Evolutionary conservation across 2,329 filamentous ascomycete species (phyloP).

Genomic region (Blumeria hordei): DNA sequence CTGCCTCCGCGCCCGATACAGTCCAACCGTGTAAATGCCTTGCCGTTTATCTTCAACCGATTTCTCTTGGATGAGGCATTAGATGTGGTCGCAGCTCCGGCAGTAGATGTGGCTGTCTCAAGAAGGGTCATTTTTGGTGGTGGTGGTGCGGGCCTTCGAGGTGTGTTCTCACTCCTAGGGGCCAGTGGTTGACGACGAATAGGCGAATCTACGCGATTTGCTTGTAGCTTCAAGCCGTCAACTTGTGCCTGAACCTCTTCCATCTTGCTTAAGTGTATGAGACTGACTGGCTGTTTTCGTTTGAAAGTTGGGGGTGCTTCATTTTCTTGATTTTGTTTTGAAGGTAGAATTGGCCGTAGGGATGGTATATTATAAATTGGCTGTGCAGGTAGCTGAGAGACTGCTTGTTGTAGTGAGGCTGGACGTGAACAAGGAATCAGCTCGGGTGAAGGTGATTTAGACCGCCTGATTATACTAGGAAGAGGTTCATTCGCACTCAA

Average conservation of each 20-base stretch:
- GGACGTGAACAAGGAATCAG: conserved; percentile 11
- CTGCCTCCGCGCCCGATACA: conserved; percentile 82
- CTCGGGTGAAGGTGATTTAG: conserved; percentile 8
- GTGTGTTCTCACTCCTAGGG: conserved; percentile 38
- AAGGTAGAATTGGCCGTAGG: conserved; percentile 31
- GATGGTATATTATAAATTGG: conserved; percentile 27
- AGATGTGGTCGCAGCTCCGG: conserved; percentile 52
- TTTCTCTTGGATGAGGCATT: conserved; percentile 49
- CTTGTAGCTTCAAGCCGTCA: conserved; percentile 21
- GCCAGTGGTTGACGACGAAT: conserved; percentile 32
- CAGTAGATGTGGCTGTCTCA: conserved; percentile 69
- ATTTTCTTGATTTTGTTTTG: conserved; percentile 63
- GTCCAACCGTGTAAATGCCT: conserved; percentile 71
- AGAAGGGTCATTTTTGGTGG: conserved; percentile 92
- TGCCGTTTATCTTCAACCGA: conserved; percentile 71
- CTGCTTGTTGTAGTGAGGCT: conserved; percentile 22
- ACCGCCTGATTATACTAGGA: conserved; percentile 10
- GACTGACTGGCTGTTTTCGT: conserved; percentile 16
- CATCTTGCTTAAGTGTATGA: conserved; percentile 11
- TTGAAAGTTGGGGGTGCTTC: conserved; percentile 47
- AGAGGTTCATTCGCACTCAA: conserved; percentile 20
- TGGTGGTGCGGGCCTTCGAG: conserved; percentile 51
- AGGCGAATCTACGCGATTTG: conserved; percentile 18
- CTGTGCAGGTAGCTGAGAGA: background rate
- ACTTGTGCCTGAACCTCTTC: conserved; percentile 28